phyloP scores from a whole-genome alignment of 768 basidiomycete species.

The Mycena floridula region DNA sequence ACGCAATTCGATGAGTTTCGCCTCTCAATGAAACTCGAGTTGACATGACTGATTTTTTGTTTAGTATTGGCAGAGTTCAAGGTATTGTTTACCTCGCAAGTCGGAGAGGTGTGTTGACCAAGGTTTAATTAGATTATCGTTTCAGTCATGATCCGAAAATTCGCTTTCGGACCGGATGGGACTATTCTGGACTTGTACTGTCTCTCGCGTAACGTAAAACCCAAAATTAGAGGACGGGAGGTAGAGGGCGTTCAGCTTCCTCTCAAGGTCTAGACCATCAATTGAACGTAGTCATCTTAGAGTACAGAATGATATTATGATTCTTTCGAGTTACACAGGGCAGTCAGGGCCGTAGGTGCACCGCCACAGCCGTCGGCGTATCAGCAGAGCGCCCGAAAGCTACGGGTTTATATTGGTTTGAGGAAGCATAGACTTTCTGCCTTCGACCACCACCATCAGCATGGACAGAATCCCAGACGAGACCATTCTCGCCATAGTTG shows the following conservation, averaged over 20 bases:
- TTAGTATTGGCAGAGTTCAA: constrained; percentile 9
- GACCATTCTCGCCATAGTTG: too few relatives aligned
- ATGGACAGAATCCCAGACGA: too few relatives aligned
- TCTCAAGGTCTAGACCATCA: too few relatives aligned
- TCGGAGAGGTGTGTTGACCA: neutral
- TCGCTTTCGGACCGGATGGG: constrained; percentile 4
- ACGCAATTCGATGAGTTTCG: constrained; percentile 6
- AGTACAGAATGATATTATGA: too few relatives aligned
- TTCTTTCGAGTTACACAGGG: too few relatives aligned
- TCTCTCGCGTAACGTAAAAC: constrained; percentile 12
- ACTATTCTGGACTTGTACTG: constrained; percentile 10
- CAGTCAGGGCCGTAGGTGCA: too few relatives aligned
- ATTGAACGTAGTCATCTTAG: too few relatives aligned
- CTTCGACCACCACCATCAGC: too few relatives aligned
- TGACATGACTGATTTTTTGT: neutral
- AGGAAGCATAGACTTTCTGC: too few relatives aligned
- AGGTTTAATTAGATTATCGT: constrained; percentile 6
- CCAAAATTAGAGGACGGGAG: constrained; percentile 9
- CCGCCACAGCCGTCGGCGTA: too few relatives aligned
- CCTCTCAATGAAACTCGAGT: neutral
- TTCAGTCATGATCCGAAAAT: constrained; percentile 1
- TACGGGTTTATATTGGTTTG: too few relatives aligned
- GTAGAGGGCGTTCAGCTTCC: constrained; percentile 10
- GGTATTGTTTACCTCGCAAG: constrained; percentile 1
- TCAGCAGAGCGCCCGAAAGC: too few relatives aligned